These are phyloP conservation scores for Backusella mclennaniae DNA, from an alignment of 192 early-diverging fungal genomes.

Conservation along the genomic window DNA sequence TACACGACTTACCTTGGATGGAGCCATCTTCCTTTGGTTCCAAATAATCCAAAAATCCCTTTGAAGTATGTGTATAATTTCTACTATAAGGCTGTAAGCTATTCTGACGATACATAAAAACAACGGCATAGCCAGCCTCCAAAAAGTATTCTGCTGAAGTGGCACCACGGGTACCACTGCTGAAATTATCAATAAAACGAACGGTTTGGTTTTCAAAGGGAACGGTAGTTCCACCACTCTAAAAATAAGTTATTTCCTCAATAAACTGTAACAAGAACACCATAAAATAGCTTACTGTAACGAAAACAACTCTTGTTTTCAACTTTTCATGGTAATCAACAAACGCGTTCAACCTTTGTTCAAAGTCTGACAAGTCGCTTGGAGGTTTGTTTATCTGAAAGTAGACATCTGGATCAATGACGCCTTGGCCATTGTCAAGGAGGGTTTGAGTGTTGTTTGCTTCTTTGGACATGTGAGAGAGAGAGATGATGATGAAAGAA, in stretches of 20 bases:
- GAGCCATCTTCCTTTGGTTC: conserved; percentile 55
- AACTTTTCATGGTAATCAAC: conserved; percentile 48
- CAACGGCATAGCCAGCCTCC: conserved; percentile 87
- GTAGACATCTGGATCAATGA: conserved; percentile 73
- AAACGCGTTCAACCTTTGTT: conserved; percentile 56
- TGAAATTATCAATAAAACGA: conserved; percentile 99
- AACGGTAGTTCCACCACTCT: conserved; percentile 94
- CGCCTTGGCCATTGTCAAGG: conserved; percentile 40
- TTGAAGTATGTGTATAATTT: conserved; percentile 82
- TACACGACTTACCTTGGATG: conserved; percentile 47
- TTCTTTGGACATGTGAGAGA: background rate
- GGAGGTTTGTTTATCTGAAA: conserved; percentile 74
- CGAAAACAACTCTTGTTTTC: conserved; percentile 74
- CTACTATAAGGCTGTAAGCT: conserved; percentile 89
- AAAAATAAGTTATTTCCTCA: background rate
- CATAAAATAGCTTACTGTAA: conserved; percentile 59
- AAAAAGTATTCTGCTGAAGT: conserved; percentile 94
- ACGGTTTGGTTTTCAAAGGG: conserved; percentile 96
- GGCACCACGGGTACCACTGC: conserved; percentile 92
- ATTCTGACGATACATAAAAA: conserved; percentile 94
- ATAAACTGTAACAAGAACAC: too few species aligned
- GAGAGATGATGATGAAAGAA: background rate
- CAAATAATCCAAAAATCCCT: conserved; percentile 81
- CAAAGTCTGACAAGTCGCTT: conserved; percentile 55
- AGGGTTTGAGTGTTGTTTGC: background rate